These are phyloP conservation scores for Umbelopsis sp. DNA, from an alignment of 192 early-diverging fungal genomes.

Conservation along the genomic window DNA sequence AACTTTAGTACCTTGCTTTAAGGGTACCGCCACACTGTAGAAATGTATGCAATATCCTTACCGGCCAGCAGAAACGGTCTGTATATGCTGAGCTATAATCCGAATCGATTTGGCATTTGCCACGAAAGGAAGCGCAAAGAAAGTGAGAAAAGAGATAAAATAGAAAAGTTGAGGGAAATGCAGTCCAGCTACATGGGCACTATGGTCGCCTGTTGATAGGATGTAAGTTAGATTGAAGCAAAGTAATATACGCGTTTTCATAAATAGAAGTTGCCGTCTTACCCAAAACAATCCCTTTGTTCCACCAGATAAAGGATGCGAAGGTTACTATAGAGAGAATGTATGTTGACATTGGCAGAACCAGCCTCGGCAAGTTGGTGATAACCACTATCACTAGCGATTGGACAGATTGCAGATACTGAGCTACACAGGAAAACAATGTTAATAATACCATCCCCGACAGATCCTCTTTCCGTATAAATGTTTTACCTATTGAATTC, in stretches of 20 bases:
- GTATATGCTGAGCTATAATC: slow-evolving; percentile 26
- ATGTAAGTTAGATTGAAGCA: no score
- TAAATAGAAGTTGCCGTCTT: no score
- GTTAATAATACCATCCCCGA: not conserved
- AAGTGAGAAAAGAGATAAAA: slow-evolving; percentile 65
- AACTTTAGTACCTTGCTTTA: not conserved
- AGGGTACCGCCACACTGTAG: not conserved
- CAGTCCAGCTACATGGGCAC: slow-evolving; percentile 76
- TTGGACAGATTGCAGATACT: not conserved
- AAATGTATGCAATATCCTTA: not conserved
- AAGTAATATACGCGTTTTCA: no score
- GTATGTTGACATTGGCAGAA: slow-evolving; percentile 49
- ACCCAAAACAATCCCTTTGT: slow-evolving; percentile 86
- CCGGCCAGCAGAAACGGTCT: not conserved
- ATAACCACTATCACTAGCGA: not conserved
- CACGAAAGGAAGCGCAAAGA: slow-evolving; percentile 49
- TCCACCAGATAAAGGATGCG: slow-evolving; percentile 71
- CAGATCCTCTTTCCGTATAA: not conserved
- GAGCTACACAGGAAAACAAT: not conserved
- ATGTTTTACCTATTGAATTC: slow-evolving; percentile 17
- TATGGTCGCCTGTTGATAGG: slow-evolving; percentile 66
- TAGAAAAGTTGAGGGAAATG: slow-evolving; percentile 91
- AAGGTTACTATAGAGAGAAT: slow-evolving; percentile 52
- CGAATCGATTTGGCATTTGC: slow-evolving; percentile 37
- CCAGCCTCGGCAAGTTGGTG: not conserved